Evolutionary conservation across 805 yeast genomes (phyloP), one percentile per base, ranked within the genome.

Genomic region (Lachancea quebecensis): DNA sequence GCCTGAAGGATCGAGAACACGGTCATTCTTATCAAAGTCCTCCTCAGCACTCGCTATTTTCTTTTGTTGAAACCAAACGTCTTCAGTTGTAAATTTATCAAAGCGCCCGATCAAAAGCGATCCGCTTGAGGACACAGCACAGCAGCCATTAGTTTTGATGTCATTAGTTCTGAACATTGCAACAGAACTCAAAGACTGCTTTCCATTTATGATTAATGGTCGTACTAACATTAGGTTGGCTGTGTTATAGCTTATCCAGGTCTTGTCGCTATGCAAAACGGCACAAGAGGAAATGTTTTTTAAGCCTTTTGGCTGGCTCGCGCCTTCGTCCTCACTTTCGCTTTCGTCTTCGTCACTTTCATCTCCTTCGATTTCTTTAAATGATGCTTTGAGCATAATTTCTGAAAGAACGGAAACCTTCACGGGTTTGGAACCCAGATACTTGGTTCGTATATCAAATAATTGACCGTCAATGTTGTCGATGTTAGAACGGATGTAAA

Each of bases 391-490:
- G 14, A 45, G 17, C 7, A 50, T 43, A 10, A 56, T 39, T 1
- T 46, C 36, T 1, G 45, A 21, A 9, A 58, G 29, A 2, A 48
- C 16, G 2, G 77, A 66, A 3, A 89, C 62, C 2, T 56, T 55
- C 0, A 89, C 82, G 0, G 85, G 78, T 35, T 72, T 71, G 0
- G 85, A 73, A 0, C 98, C 98, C 27, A 87, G 60, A 56, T 83
- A 88, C 56, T 82, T 80, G 14, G 79, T 77, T 54, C 83, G 70
- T 1, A 88, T 77, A 51, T 83, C 82, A 1, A 75, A 67, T 11
- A 83, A 59, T 16, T 78, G 72, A 2, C 95, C 96, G 3, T 82
- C 70, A 4, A 66, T 55, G 0, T 60, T 56, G 56, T 85, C 87
- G 33, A 89, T 53, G 5, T 68, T 64, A 0, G 87, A 75, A 14